Evolutionary conservation across 306 rosid species (phyloP).

Genomic region (Astragalus membranaceus): DNA sequence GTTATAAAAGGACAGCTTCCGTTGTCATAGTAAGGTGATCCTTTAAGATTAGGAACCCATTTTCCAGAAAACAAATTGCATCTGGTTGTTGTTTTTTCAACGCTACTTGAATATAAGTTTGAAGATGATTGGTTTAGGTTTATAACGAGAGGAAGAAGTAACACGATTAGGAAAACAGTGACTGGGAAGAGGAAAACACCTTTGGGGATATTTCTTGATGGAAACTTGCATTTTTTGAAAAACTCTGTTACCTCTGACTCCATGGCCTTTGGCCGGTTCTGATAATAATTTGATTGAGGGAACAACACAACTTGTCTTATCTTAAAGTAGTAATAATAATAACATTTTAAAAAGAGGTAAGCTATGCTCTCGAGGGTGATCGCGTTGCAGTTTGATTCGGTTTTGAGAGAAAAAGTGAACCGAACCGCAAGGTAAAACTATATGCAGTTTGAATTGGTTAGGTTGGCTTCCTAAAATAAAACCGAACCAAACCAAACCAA

Average conservation of each 20-base stretch:
- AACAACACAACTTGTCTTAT: background rate
- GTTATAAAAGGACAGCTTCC: constrained; percentile 45
- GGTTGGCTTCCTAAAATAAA: no score
- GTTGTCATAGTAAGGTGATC: constrained; percentile 52
- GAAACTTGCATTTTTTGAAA: constrained; percentile 21
- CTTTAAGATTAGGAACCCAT: constrained; percentile 46
- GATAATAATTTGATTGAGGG: background rate
- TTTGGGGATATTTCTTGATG: constrained; percentile 21
- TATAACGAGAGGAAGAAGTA: constrained; percentile 31
- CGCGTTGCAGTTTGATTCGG: no score
- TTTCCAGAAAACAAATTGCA: constrained; percentile 67
- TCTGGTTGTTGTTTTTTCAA: background rate
- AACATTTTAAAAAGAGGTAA: background rate
- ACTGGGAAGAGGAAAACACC: background rate
- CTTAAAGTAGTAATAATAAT: background rate
- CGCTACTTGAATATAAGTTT: background rate
- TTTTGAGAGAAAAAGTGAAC: no score
- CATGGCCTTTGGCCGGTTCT: background rate
- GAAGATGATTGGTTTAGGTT: constrained; percentile 22
- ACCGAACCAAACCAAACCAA: no score
- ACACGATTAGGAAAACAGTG: constrained; percentile 2
- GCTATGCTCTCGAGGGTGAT: no score
- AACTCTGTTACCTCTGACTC: constrained; percentile 14
- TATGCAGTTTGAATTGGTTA: no score
- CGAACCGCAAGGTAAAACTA: no score